A percentile compares a stretch with the other conserved stretches of the same genome.
These are phyloP conservation scores for Phytopythium chamaehyphon DNA, from an alignment of 352 stramenopile genomes.

Conservation along the genomic window DNA sequence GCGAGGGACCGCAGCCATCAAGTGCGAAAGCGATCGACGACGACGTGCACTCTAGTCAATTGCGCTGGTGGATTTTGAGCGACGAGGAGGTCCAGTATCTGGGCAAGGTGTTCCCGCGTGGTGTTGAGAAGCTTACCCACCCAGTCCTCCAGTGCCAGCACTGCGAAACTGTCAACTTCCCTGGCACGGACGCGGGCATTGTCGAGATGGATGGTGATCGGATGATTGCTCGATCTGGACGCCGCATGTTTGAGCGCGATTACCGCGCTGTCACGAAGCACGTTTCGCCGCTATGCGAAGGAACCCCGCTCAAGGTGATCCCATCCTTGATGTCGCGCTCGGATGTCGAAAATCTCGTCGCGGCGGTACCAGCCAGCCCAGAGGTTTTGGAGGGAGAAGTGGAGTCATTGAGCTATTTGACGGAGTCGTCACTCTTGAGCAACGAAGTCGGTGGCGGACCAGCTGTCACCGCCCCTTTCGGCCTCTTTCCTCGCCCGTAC, in stretches of 20 bases:
- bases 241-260: conserved; percentile 76
- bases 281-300: conserved; percentile 67
- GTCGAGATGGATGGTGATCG: conserved; percentile 63
- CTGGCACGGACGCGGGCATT: conserved; percentile 68
- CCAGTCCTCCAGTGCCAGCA: conserved; percentile 70
- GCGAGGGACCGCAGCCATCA: not conserved
- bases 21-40: not conserved
- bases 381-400: conserved; percentile 67
- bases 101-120: conserved; percentile 47
- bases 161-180: conserved; percentile 77
- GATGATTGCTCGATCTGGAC: conserved; percentile 62
- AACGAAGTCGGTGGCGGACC: conserved; percentile 21
- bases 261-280: conserved; percentile 79
- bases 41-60: not conserved
- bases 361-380: conserved; percentile 33
- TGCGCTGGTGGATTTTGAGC: conserved; percentile 78
- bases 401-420: conserved; percentile 54
- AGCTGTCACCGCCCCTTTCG: conserved; percentile 45
- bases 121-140: conserved; percentile 36
- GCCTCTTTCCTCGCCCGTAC: conserved; percentile 49
- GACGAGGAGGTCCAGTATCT: conserved; percentile 68
- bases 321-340: conserved; percentile 31
- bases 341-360: conserved; percentile 49
- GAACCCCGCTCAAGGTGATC: conserved; percentile 55
- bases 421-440: conserved; percentile 27